These are phyloP conservation scores for Xylariales sp. DNA, from an alignment of 2,329 filamentous ascomycete species.

Conservation along the genomic window DNA sequence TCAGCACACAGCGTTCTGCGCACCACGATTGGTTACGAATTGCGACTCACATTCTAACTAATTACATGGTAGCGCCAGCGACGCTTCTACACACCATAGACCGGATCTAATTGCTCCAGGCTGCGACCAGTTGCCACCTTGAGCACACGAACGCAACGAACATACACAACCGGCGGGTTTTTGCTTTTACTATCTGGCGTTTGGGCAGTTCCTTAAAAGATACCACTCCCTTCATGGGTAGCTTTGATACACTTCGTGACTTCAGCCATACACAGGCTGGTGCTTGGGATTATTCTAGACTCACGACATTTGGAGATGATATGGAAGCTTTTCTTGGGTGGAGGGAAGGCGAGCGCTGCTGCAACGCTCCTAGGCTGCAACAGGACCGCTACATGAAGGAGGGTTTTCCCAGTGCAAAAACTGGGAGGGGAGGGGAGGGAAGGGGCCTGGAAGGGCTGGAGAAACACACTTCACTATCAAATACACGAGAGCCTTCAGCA, in stretches of 20 bases:
- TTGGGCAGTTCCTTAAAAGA: conserved; percentile 21
- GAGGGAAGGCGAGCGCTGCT: neutral
- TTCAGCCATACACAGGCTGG: conserved; percentile 6
- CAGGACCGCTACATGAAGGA: no score
- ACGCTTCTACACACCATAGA: conserved; percentile 3
- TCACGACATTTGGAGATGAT: neutral
- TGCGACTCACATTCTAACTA: conserved; percentile 43
- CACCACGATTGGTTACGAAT: conserved; percentile 33
- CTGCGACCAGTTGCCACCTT: conserved; percentile 1
- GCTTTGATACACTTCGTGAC: conserved; percentile 16
- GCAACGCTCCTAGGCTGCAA: neutral
- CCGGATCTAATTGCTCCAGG: neutral
- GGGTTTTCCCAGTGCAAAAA: no score
- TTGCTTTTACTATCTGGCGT: conserved; percentile 21
- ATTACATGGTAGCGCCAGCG: conserved; percentile 14
- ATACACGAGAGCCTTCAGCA: neutral
- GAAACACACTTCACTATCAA: neutral
- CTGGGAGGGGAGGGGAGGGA: no score
- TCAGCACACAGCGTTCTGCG: conserved; percentile 26
- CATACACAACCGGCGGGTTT: conserved; percentile 16
- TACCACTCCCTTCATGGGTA: conserved; percentile 23
- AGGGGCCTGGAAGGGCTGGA: no score
- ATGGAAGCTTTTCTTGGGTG: neutral
- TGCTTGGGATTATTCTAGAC: conserved; percentile 6
- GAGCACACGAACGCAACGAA: conserved; percentile 11